A percentile compares a stretch with the other conserved stretches of the same genome.
phyloP scores from a whole-genome alignment of 2,329 filamentous ascomycete genomes.

The Tolypocladium ovalisporum region DNA sequence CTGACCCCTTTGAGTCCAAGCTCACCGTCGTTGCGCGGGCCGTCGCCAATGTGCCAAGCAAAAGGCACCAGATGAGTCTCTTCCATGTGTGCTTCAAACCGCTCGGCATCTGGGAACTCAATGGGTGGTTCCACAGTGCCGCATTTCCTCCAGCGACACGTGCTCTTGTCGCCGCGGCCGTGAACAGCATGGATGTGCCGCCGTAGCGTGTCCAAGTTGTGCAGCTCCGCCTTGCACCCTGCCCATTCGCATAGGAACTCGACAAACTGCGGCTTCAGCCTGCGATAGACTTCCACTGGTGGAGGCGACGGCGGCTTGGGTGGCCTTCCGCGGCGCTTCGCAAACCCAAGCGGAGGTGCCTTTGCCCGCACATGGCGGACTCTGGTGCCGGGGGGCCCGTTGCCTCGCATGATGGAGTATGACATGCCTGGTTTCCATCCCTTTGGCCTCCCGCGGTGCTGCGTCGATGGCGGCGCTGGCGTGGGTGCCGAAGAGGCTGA shows the following conservation, averaged over 20 bases:
- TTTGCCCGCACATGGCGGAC: conserved; percentile 16
- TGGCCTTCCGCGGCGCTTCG: conserved; percentile 31
- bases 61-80: conserved; percentile 40
- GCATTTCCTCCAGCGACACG: conserved; percentile 23
- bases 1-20: conserved; percentile 7
- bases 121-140: conserved; percentile 6
- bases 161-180: conserved; percentile 7
- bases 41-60: conserved; percentile 50
- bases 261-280: conserved; percentile 32
- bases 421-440: conserved; percentile 27
- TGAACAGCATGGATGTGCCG: conserved; percentile 44
- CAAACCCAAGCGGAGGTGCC: conserved; percentile 10
- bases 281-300: conserved; percentile 29
- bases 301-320: conserved; percentile 26
- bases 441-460: conserved; percentile 32
- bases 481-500: not conserved
- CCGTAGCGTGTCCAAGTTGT: conserved; percentile 49
- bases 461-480: not conserved
- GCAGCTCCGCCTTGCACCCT: conserved; percentile 47
- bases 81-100: conserved; percentile 41
- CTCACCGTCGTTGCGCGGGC: conserved; percentile 31
- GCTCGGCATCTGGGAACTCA: conserved; percentile 23
- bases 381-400: not conserved
- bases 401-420: conserved; percentile 12
- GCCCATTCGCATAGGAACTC: conserved; percentile 50